Base-by-base conservation (phyloP, 1,139 yeast species). In the Saccharomycopsis hybrid region DNA sequence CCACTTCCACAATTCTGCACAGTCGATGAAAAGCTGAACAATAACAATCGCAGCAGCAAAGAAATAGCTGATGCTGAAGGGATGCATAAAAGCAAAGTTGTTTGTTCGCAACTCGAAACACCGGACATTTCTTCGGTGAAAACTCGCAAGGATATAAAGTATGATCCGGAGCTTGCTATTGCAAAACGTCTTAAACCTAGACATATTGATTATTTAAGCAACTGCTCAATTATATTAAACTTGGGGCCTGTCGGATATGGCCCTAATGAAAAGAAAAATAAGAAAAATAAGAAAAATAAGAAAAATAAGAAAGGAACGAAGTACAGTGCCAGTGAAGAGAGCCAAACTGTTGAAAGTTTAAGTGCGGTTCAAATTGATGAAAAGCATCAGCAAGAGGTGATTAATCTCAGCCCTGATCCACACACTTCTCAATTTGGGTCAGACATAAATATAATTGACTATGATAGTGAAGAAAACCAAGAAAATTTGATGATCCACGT, bases 151-250 rank as follows among this genome's bases (percentile, higher is more conserved):
- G n/a, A n/a, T n/a, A n/a, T n/a, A n/a, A 69, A 73, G 57, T 65
- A 69, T 29, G 85, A 80, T 58, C 78, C 80, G 3, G 86, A 83
- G 59, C 73, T 71, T 60, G 65, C 73, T 18, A 67, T 87, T 13
- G 89, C 90, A 3, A 74, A 76, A 56, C 73, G 70, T 53, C 63
- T 85, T 41, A 69, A 71, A 43, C 82, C 85, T 1, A 68, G 70
- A 5, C 95, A 87, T 59, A 71, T 85, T 40, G 62, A 69, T 38
- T 86, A 75, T 59, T 50, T 78, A 7, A 74, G 82, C 48, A 63
- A 67, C 5, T 84, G 95, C 60, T 78, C 92, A 1, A 69, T 85
- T 4, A 82, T 86, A 33, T 68, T 80, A 56, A 68, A 69, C 50
- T 61, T 87, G 41, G 94, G 94, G 1, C 70, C 71, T 4, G 80